A percentile compares a stretch with the other conserved stretches of the same genome.
Conservation (phyloP, 2,329 filamentous ascomycete genomes). For the Aspergillus sp. region DNA sequence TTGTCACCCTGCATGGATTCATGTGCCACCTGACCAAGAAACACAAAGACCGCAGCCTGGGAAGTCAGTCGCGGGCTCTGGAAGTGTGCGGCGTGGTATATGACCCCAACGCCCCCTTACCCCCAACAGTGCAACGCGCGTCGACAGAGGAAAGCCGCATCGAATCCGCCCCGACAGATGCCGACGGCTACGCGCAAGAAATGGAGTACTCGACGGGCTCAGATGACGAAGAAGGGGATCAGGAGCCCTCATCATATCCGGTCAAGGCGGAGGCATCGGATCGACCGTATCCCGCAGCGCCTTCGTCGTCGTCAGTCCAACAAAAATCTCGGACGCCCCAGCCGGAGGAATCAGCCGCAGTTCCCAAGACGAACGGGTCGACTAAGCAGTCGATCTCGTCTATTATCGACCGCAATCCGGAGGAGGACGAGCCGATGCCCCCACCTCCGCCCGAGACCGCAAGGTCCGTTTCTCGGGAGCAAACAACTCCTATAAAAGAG, state of each 20-base stretch:
- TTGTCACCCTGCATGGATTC: conserved; percentile 35
- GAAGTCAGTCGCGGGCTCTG: conserved; percentile 33
- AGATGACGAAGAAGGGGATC: conserved; percentile 21
- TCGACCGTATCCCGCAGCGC: conserved; percentile 12
- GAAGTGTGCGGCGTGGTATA: conserved; percentile 33
- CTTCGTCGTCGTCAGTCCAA: conserved; percentile 2
- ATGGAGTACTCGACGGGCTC: conserved; percentile 25
- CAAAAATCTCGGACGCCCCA: too few species aligned
- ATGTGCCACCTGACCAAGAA: conserved; percentile 38
- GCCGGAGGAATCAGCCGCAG: conserved; percentile 5
- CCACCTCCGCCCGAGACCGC: conserved; percentile 16
- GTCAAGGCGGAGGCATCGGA: conserved; percentile 25
- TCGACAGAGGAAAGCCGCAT: conserved; percentile 30
- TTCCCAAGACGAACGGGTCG: conserved; percentile 19
- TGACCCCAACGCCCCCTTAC: conserved; percentile 30
- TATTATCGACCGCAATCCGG: conserved; percentile 30
- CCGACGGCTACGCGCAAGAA: conserved; percentile 23
- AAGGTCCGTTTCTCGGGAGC: conserved; percentile 12
- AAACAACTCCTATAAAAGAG: conserved; percentile 1
- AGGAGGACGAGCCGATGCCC: conserved; percentile 14
- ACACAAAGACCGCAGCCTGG: conserved; percentile 34
- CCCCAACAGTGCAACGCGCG: conserved; percentile 24
- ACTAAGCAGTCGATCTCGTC: conserved; percentile 34
- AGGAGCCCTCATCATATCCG: conserved; percentile 13
- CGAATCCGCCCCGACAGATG: conserved; percentile 21